Evolutionary conservation across 495 filamentous ascomycete species (phyloP).

Genomic region (Oidiodendron maius): DNA sequence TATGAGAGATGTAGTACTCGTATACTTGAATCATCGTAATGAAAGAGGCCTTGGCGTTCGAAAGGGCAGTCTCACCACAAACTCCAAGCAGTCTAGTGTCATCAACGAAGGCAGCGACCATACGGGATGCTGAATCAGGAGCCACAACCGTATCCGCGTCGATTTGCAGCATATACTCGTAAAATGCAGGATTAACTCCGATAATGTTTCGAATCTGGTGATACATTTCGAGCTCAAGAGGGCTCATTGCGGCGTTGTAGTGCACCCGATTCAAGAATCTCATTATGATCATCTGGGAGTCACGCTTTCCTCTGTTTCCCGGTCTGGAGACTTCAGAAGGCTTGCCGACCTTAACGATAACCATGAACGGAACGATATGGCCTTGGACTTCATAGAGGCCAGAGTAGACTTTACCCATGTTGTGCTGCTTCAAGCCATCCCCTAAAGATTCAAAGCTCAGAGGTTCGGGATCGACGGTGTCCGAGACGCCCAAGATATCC

Average conservation of each 20-base stretch:
- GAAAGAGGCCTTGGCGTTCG: constrained; percentile 87
- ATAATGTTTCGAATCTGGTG: constrained; percentile 99
- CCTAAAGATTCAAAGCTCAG: constrained; percentile 96
- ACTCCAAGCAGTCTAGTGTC: constrained; percentile 89
- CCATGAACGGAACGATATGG: constrained; percentile 96
- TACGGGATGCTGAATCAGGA: constrained; percentile 82
- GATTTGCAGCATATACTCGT: constrained; percentile 95
- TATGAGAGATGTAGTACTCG: constrained; percentile 99
- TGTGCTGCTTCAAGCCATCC: constrained; percentile 95
- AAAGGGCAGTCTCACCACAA: constrained; percentile 90
- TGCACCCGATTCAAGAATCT: constrained; percentile 97
- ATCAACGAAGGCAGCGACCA: constrained; percentile 85
- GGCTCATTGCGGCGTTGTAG: constrained; percentile 93
- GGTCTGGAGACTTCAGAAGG: constrained; percentile 94
- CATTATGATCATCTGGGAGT: constrained; percentile 98
- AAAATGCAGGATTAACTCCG: constrained; percentile 96
- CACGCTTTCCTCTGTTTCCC: constrained; percentile 97
- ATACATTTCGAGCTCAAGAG: constrained; percentile 95
- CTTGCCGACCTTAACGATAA: constrained; percentile 96
- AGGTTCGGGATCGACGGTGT: constrained; percentile 92
- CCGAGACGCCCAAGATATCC: constrained; percentile 92
- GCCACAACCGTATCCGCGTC: constrained; percentile 96
- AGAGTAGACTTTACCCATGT: constrained; percentile 98
- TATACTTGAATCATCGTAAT: constrained; percentile 99
- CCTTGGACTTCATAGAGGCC: constrained; percentile 96